Conservation (phyloP, 306 rosid genomes). For the Sphenostylis stenocarpa region DNA sequence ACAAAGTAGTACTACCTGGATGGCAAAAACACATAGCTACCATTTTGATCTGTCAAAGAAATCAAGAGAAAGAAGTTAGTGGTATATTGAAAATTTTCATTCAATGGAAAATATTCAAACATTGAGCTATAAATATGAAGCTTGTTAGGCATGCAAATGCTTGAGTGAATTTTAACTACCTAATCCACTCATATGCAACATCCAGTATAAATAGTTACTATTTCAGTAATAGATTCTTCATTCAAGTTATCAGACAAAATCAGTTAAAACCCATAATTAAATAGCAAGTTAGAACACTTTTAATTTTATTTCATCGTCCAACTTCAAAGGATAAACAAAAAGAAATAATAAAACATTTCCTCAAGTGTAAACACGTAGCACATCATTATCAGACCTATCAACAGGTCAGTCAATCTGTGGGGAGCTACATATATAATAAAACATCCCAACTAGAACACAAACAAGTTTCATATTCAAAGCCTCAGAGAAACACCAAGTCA, state of each 20-base stretch:
- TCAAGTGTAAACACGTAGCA: neutral
- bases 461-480: neutral
- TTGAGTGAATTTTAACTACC: neutral
- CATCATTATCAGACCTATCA: constrained; percentile 1
- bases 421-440: neutral
- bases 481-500: neutral
- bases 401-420: neutral
- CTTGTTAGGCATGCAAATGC: neutral
- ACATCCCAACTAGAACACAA: constrained; percentile 13
- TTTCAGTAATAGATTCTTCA: constrained; percentile 9
- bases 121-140: neutral
- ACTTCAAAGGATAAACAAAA: neutral
- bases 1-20: constrained; percentile 54
- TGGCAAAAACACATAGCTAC: constrained; percentile 43
- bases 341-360: neutral
- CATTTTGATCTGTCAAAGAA: constrained; percentile 62
- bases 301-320: neutral
- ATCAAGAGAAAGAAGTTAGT: constrained; percentile 31
- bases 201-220: neutral
- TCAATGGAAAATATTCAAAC: constrained; percentile 1
- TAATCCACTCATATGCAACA: neutral
- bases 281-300: neutral
- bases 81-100: neutral
- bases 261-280: neutral
- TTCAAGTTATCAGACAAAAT: constrained; percentile 20